Base-by-base conservation (phyloP, 2,329 filamentous ascomycete species). In the Tolypocladium cylindrosporum region DNA sequence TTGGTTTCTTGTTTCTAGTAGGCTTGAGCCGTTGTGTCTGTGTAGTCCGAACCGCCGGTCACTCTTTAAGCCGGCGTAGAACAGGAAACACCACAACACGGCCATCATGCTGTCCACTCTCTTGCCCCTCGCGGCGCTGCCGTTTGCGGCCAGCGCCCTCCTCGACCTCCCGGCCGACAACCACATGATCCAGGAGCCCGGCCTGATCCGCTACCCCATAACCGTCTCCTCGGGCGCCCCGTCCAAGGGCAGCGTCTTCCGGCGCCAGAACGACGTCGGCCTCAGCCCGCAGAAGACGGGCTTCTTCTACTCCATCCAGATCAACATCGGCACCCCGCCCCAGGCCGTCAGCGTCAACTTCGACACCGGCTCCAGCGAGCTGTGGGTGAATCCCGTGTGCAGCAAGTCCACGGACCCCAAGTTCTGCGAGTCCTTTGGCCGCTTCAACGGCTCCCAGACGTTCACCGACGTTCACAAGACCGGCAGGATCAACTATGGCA, bases 351-450 rank as follows among this genome's bases (percentile, higher is more conserved):
- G 66, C 40, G 71, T 76, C 60, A 69, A 72, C 59, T 69, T 77
- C 54, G 74, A 77, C 59, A 76, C 74, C 0, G 73, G 73, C 19
- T 75, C 74, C 4, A 65, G 68, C 10, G 74, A 76, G 61, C 67
- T 75, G 6, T 77, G 74, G 74, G 72, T 77, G 42, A 75, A 76
- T 57, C 74, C 74, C 8, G 64, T 69, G 9, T 77, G 74, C 62
- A 62, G 62, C 55, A 70, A 69, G 48, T 63, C 72, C 1, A 55
- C 59, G 7, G 64, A 72, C 37, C 61, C 62, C 0, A 45, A 56
- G 0, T 67, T 69, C 37, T 74, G 72, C 61, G 37, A 61, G 19
- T 55, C 53, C 1, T 67, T 69, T 58, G 68, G 69, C 9, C 66
- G 66, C 24, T 73, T 72, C 42, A 67, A 63, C 16, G 61, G 62